phyloP scores from a whole-genome alignment of 2,329 filamentous ascomycete species.

The Chaetomium sp. region DNA sequence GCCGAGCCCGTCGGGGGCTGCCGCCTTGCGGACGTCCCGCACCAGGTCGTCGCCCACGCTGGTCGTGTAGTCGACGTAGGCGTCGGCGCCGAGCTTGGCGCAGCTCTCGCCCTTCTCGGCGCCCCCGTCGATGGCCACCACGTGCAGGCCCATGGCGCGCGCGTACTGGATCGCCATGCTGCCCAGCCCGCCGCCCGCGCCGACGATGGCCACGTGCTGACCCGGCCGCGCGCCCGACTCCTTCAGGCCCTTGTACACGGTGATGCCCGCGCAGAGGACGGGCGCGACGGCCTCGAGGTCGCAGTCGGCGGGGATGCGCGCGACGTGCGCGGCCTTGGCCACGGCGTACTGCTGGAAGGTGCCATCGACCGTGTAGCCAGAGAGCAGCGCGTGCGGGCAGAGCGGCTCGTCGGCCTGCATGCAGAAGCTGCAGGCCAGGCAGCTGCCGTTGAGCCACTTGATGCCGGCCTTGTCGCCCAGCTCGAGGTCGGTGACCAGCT shows the following conservation, averaged over 20 bases:
- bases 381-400: constrained; percentile 73
- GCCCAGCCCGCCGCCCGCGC: constrained; percentile 74
- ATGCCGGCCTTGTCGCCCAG: constrained; percentile 86
- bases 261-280: constrained; percentile 71
- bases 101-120: constrained; percentile 77
- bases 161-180: constrained; percentile 80
- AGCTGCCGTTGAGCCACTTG: constrained; percentile 92
- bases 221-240: constrained; percentile 67
- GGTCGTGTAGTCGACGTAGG: constrained; percentile 79
- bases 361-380: constrained; percentile 91
- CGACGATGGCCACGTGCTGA: constrained; percentile 72
- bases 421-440: constrained; percentile 82
- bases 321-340: constrained; percentile 82
- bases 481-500: constrained; percentile 74
- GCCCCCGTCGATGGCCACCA: constrained; percentile 81
- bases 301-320: constrained; percentile 76
- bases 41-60: constrained; percentile 77
- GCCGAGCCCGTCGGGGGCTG: constrained; percentile 77
- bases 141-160: constrained; percentile 81
- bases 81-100: constrained; percentile 67
- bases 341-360: constrained; percentile 92
- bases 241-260: constrained; percentile 76
- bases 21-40: constrained; percentile 73
- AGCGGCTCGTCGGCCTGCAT: constrained; percentile 79
- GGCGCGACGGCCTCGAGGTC: constrained; percentile 76